Conservation (phyloP, 371 early-diverging fungal species). For the Rhizopus microsporus region DNA sequence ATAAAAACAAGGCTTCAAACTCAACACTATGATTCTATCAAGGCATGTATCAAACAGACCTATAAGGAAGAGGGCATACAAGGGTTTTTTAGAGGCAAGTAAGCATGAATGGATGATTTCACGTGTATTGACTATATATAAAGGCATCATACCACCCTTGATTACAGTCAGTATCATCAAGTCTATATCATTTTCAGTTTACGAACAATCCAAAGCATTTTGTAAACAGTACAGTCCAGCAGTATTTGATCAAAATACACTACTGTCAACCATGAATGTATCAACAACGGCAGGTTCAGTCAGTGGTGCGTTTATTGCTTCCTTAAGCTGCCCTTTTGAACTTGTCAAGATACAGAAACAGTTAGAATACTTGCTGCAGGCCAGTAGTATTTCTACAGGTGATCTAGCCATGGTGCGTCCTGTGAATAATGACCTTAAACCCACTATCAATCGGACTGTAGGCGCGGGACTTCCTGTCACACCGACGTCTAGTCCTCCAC, state of each 20-base stretch:
- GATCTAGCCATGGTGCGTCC: conserved; percentile 32
- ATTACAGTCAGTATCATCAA: conserved; percentile 78
- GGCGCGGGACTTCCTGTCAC: conserved; percentile 38
- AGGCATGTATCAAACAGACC: conserved; percentile 66
- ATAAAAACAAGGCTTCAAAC: conserved; percentile 85
- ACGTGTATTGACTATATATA: neutral
- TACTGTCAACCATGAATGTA: conserved; percentile 50
- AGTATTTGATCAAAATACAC: conserved; percentile 28
- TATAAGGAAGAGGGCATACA: conserved; percentile 70
- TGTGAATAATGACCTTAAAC: conserved; percentile 11
- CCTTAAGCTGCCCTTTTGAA: conserved; percentile 76
- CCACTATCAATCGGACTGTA: conserved; percentile 28
- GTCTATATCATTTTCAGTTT: conserved; percentile 75
- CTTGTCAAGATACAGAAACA: conserved; percentile 83
- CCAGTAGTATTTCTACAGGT: conserved; percentile 53
- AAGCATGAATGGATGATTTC: neutral
- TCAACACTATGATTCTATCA: conserved; percentile 68
- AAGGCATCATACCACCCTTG: conserved; percentile 74
- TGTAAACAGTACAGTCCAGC: conserved; percentile 27
- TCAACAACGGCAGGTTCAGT: conserved; percentile 64
- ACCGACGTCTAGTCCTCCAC: conserved; percentile 23
- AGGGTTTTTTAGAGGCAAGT: conserved; percentile 72
- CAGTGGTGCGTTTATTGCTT: conserved; percentile 69
- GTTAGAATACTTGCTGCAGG: conserved; percentile 65
- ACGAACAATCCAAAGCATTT: conserved; percentile 56